Conservation (phyloP, 73 alveolate genomes). For the Loxodes magnus region DNA sequence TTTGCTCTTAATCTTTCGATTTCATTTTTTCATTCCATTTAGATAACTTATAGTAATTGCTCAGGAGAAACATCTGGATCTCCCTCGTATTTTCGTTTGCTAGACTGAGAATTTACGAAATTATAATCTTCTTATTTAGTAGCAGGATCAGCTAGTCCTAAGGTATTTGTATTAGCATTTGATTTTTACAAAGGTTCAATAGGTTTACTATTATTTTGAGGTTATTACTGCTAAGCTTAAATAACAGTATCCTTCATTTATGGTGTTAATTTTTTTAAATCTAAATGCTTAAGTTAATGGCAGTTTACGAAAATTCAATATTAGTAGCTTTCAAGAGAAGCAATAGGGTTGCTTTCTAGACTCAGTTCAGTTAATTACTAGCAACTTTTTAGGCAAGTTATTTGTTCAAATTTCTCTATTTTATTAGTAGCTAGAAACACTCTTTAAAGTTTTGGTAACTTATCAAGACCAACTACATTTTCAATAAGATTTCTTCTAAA, state of each 20-base stretch:
- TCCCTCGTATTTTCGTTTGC: constrained; percentile 14
- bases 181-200: constrained; percentile 2
- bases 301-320: constrained; percentile 39
- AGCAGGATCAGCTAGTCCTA: constrained; percentile 14
- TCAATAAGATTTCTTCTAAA: constrained; percentile 63
- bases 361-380: constrained; percentile 56
- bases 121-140: background rate
- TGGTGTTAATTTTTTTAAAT: constrained; percentile 29
- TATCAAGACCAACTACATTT: constrained; percentile 40
- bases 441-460: constrained; percentile 62
- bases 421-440: constrained; percentile 68
- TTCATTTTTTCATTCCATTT: constrained; percentile 70
- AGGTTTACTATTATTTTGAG: background rate
- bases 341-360: constrained; percentile 75
- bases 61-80: constrained; percentile 47
- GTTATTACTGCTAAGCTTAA: constrained; percentile 9
- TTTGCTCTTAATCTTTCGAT: constrained; percentile 47
- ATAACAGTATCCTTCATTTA: constrained; percentile 28
- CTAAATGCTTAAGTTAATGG: constrained; percentile 37
- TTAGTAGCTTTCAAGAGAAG: constrained; percentile 37
- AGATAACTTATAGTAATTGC: constrained; percentile 42
- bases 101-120: constrained; percentile 13
- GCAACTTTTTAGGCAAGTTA: constrained; percentile 47
- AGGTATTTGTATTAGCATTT: constrained; percentile 13
- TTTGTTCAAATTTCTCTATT: constrained; percentile 58